Conservation (phyloP, 2,329 filamentous ascomycete species). For the Ceratocystis eucalypticola region DNA sequence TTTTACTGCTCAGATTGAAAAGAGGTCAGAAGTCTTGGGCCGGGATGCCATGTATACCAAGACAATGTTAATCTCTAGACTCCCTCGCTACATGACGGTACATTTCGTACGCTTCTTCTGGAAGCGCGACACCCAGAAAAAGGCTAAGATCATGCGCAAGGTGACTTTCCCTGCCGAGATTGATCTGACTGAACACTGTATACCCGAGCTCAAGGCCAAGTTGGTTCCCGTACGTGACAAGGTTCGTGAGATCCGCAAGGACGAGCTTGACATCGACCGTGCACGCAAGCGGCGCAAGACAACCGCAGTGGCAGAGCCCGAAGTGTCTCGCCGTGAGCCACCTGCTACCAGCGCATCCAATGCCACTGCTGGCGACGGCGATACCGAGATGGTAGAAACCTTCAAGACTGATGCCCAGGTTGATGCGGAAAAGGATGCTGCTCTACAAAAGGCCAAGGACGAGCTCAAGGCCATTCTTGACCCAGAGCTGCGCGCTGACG, state of each 20-base stretch:
- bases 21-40: conserved; percentile 63
- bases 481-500: conserved; percentile 59
- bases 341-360: conserved; percentile 24
- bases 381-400: conserved; percentile 57
- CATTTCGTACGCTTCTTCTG: conserved; percentile 98
- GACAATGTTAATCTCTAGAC: conserved; percentile 71
- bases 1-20: conserved; percentile 80
- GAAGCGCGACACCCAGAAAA: conserved; percentile 91
- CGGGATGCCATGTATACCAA: conserved; percentile 80
- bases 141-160: conserved; percentile 99
- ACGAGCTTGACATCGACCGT: conserved; percentile 84
- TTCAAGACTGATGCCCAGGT: conserved; percentile 93
- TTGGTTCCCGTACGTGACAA: conserved; percentile 90
- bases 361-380: conserved; percentile 51
- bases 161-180: conserved; percentile 91
- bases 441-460: conserved; percentile 69
- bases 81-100: conserved; percentile 90
- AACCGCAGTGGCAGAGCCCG: conserved; percentile 32
- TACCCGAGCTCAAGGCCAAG: conserved; percentile 69
- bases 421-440: conserved; percentile 67
- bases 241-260: conserved; percentile 87
- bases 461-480: conserved; percentile 70
- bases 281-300: conserved; percentile 81
- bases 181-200: conserved; percentile 89
- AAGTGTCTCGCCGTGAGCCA: conserved; percentile 35